Evolutionary conservation across 2,329 filamentous ascomycete genomes (phyloP).

Genomic region (Intubia oerlemansii): DNA sequence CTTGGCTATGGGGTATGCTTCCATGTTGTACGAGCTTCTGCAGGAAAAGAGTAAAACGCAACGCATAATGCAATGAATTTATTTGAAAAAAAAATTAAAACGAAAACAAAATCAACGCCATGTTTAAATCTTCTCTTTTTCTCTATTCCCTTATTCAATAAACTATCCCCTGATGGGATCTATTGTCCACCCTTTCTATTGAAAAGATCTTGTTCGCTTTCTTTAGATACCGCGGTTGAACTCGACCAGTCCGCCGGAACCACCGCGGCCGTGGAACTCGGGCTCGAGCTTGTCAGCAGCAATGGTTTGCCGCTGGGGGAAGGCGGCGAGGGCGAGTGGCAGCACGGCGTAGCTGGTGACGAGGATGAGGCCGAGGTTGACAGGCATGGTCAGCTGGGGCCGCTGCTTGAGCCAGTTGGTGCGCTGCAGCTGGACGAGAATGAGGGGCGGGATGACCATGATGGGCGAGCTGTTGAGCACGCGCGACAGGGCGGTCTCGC

Average conservation of each 20-base stretch:
- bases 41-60: too few relatives aligned
- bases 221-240: slow-evolving; percentile 79
- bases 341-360: slow-evolving; percentile 73
- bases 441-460: slow-evolving; percentile 83
- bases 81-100: too few relatives aligned
- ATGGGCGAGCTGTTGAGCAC: slow-evolving; percentile 90
- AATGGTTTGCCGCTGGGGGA: slow-evolving; percentile 78
- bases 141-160: too few relatives aligned
- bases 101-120: too few relatives aligned
- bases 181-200: too few relatives aligned
- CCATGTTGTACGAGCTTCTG: too few relatives aligned
- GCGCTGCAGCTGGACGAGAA: slow-evolving; percentile 68
- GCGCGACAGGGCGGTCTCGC: slow-evolving; percentile 76
- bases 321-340: slow-evolving; percentile 74
- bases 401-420: slow-evolving; percentile 60
- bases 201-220: too few relatives aligned
- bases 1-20: too few relatives aligned
- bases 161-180: too few relatives aligned
- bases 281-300: slow-evolving; percentile 55
- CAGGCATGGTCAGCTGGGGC: slow-evolving; percentile 54
- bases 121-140: too few relatives aligned
- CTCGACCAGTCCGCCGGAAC: slow-evolving; percentile 64
- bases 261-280: slow-evolving; percentile 68
- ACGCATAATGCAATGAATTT: too few relatives aligned
- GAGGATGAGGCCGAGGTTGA: slow-evolving; percentile 77